Percentiles rank a stretch among this genome's conserved stretches.
phyloP scores from a whole-genome alignment of 1,284 basidiomycete genomes.

The Grifola frondosa region DNA sequence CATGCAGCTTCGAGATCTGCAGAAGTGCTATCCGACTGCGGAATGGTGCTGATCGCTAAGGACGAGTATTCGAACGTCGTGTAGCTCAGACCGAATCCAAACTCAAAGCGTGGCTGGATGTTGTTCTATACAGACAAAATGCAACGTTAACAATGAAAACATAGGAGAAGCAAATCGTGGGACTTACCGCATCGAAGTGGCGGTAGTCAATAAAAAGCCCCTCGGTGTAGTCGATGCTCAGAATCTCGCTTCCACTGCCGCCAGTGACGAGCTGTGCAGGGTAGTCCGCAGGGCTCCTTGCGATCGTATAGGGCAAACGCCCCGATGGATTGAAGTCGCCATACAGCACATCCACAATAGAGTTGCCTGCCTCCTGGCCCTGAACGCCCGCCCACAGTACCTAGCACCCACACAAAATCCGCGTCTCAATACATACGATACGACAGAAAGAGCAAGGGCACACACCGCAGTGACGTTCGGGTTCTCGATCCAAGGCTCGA shows the following conservation, averaged over 20 bases:
- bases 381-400: constrained; percentile 67
- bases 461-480: constrained; percentile 68
- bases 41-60: constrained; percentile 45
- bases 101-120: constrained; percentile 68
- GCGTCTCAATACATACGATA: not conserved
- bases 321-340: constrained; percentile 74
- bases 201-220: constrained; percentile 76
- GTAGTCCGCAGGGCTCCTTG: constrained; percentile 67
- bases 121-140: constrained; percentile 29
- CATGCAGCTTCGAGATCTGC: constrained; percentile 46
- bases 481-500: constrained; percentile 79
- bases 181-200: constrained; percentile 67
- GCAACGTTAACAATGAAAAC: not conserved
- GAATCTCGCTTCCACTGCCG: constrained; percentile 37
- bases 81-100: constrained; percentile 86
- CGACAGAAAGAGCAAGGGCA: constrained; percentile 33
- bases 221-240: constrained; percentile 66
- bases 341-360: constrained; percentile 72
- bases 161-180: not conserved
- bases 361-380: constrained; percentile 78
- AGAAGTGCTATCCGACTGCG: constrained; percentile 33
- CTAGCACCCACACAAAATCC: constrained; percentile 22
- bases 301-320: constrained; percentile 81
- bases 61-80: constrained; percentile 72
- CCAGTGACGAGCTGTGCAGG: constrained; percentile 55